Evolutionary conservation across 768 basidiomycete species (phyloP), one percentile per base, ranked within the genome.

Genomic region (Psilocybe cyanescens): DNA sequence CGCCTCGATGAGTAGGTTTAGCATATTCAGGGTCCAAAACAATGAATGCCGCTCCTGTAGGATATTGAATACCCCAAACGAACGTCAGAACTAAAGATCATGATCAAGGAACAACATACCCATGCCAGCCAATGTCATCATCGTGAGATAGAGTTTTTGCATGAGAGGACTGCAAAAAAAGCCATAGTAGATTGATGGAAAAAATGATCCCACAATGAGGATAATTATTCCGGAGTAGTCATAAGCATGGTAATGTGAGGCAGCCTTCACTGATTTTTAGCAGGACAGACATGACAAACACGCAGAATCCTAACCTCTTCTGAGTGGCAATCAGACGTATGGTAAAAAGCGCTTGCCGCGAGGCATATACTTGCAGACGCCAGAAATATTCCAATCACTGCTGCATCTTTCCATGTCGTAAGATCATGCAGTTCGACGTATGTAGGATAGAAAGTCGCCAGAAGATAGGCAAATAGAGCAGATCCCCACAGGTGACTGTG

Each of bases 201-300:
- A 86, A 72, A 89, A 89, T 35, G 92, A 94, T 28, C 94, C 94
- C 47, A 91, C 86, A 45, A 79, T 92, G 58, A 93, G 81, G 33
- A 87, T 81, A 52, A 90, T 83, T 64, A 97, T 97, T 9, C 95
- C 95, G 30, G 90, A 76, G 72, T 95, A 91, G 74, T 91, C 92
- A 48, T 90, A 75, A 14, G 83, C 80, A 71, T 90, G 84, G 70
- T 86, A 93, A 55, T 76, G 75, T 39, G 79, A 73, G 30, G 84
- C 77, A 46, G 89, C 83, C 90, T 91, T 61, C 30, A 57, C 16
- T 16, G 14, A 31, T 39, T 58, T 59, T 66, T 30, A 61, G 53
- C 48, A 48, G 45, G 41, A 31, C 33, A 58, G 58, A 68, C 51
- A 67, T 65, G 61, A 63, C 52, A 62, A 58, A 62, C 63, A 66